Evolutionary conservation across 2,329 filamentous ascomycete species (phyloP).

Genomic region (Thermothelomyces thermophilus): DNA sequence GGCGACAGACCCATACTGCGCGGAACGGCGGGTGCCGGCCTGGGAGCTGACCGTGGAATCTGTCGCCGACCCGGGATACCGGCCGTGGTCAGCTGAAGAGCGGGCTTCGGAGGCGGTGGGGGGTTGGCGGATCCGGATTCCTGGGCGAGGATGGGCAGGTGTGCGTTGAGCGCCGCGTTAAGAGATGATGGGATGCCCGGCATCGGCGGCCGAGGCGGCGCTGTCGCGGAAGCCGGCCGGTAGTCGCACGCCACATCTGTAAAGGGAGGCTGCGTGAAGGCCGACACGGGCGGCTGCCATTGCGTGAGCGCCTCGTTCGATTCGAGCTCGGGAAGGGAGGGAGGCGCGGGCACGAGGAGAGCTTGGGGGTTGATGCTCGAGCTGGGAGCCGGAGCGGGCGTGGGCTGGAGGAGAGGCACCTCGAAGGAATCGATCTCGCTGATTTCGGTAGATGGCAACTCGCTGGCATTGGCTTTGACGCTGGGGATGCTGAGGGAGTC

Average conservation of each 20-base stretch:
- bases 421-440: constrained; percentile 47
- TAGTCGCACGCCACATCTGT: neutral
- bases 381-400: constrained; percentile 10
- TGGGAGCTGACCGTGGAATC: constrained; percentile 23
- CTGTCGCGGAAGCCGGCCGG: neutral
- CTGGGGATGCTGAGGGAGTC: constrained; percentile 34
- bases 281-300: constrained; percentile 25
- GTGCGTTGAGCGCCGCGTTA: neutral
- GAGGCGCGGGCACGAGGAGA: constrained; percentile 20
- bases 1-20: constrained; percentile 38
- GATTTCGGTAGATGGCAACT: constrained; percentile 45
- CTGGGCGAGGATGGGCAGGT: neutral
- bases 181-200: neutral
- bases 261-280: constrained; percentile 5
- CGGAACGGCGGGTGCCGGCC: constrained; percentile 18
- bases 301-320: constrained; percentile 24
- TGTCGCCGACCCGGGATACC: constrained; percentile 30
- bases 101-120: constrained; percentile 25
- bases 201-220: neutral
- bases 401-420: constrained; percentile 23
- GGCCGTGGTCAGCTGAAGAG: constrained; percentile 35
- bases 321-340: constrained; percentile 29
- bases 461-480: constrained; percentile 26
- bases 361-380: constrained; percentile 29
- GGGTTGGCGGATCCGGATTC: constrained; percentile 9